phyloP scores from a whole-genome alignment of 768 basidiomycete species.

The Dendrothele bispora region DNA sequence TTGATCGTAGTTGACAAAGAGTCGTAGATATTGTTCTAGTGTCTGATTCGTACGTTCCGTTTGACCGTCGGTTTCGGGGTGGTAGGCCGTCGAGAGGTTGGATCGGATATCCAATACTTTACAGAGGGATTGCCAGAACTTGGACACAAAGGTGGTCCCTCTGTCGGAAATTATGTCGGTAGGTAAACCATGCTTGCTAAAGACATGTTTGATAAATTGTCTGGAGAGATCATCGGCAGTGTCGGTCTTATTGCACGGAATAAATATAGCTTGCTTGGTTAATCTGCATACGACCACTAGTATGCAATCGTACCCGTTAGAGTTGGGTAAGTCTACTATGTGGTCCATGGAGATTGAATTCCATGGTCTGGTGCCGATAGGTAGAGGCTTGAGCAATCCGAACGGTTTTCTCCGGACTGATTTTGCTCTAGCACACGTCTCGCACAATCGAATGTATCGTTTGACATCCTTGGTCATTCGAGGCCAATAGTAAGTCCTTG shows the following conservation, averaged over 20 bases:
- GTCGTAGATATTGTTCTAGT: too few relatives aligned
- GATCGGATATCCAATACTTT: conserved; percentile 28
- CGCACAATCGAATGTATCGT: conserved; percentile 8
- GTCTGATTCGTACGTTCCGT: too few relatives aligned
- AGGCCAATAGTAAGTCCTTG: conserved; percentile 15
- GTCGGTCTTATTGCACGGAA: conserved; percentile 18
- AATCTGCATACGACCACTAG: conserved; percentile 23
- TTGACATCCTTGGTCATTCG: conserved; percentile 18
- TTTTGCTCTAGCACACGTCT: conserved; percentile 11
- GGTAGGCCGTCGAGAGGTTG: conserved; percentile 35
- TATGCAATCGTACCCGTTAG: conserved; percentile 27
- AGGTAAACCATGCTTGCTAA: conserved; percentile 26
- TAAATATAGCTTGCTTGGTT: conserved; percentile 18
- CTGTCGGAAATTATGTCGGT: conserved; percentile 24
- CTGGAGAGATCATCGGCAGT: conserved; percentile 16
- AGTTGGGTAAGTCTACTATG: conserved; percentile 30
- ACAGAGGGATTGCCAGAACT: conserved; percentile 30
- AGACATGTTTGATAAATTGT: conserved; percentile 20
- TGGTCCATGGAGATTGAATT: conserved; percentile 34
- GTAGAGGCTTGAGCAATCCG: conserved; percentile 10
- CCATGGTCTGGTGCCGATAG: conserved; percentile 24
- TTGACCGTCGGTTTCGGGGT: too few relatives aligned
- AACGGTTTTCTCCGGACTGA: background rate
- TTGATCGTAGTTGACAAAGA: too few relatives aligned
- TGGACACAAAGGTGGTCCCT: conserved; percentile 27